These are phyloP conservation scores for Sphagnum fallax DNA, from an alignment of 228 moss, liverwort and hornwort genomes.

Conservation along the genomic window DNA sequence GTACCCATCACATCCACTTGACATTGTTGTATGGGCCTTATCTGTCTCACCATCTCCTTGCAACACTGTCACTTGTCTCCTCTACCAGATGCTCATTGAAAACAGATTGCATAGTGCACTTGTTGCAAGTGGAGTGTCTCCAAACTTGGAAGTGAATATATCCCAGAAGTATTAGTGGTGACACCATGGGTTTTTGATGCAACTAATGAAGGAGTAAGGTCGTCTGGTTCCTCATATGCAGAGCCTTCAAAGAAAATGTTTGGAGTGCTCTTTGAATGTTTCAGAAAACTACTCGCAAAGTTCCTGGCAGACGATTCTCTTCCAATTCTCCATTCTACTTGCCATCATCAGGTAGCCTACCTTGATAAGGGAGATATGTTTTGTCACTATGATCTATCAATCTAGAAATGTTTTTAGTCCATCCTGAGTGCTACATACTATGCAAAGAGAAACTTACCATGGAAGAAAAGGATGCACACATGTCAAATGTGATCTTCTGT, in stretches of 20 bases:
- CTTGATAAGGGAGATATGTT: conserved; percentile 3
- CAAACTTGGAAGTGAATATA: conserved; percentile 30
- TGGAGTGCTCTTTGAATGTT: conserved; percentile 14
- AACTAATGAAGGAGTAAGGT: conserved; percentile 32
- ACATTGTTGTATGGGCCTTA: conserved; percentile 59
- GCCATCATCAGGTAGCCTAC: conserved; percentile 52
- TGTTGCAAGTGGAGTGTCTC: conserved; percentile 68
- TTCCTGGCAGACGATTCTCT: conserved; percentile 30
- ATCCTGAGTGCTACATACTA: not conserved
- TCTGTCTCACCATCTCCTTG: conserved; percentile 57
- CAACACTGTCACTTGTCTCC: conserved; percentile 14
- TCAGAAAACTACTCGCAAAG: conserved; percentile 21
- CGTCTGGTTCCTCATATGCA: conserved; percentile 42
- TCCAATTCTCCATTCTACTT: conserved; percentile 35
- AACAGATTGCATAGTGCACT: conserved; percentile 34
- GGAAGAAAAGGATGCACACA: conserved; percentile 21
- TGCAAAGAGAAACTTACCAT: not conserved
- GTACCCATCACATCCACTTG: conserved; percentile 44
- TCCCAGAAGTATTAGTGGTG: conserved; percentile 52
- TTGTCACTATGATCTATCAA: not conserved
- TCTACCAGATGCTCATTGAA: conserved; percentile 56
- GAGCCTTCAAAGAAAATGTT: conserved; percentile 6
- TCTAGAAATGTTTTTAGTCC: no score
- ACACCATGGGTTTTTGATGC: conserved; percentile 20
- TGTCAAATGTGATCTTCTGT: conserved; percentile 48